phyloP scores from a whole-genome alignment of 371 early-diverging fungal genomes.

The Mortierella sp. region DNA sequence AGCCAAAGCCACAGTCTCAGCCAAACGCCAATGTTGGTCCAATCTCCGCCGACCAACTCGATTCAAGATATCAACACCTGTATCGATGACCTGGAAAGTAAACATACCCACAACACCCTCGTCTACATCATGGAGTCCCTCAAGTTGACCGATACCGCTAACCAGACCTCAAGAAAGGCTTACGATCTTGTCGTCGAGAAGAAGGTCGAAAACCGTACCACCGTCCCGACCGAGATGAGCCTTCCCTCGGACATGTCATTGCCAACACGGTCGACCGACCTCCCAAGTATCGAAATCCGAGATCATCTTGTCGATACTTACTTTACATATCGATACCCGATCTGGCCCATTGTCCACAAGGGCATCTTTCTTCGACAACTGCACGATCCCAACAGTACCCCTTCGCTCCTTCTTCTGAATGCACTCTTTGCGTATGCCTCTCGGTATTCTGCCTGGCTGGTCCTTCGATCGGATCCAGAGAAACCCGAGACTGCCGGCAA shows the following conservation, averaged over 20 bases:
- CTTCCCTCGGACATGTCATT: conserved; percentile 50
- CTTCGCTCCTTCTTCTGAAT: conserved; percentile 58
- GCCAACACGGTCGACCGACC: conserved; percentile 51
- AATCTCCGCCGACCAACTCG: conserved; percentile 49
- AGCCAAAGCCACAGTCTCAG: conserved; percentile 35
- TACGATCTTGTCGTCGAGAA: conserved; percentile 57
- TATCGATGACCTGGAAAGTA: conserved; percentile 58
- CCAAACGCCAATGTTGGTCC: conserved; percentile 45
- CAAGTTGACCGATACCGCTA: conserved; percentile 47
- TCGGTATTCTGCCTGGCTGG: conserved; percentile 50
- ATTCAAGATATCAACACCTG: conserved; percentile 56
- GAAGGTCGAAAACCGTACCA: conserved; percentile 34
- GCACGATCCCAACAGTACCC: conserved; percentile 60
- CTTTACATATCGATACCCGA: conserved; percentile 55
- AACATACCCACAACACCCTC: conserved; percentile 59
- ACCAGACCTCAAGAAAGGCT: conserved; percentile 46
- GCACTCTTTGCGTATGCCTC: conserved; percentile 57
- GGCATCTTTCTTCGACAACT: conserved; percentile 53
- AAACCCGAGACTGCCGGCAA: conserved; percentile 59
- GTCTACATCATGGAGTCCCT: conserved; percentile 59
- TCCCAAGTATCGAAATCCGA: conserved; percentile 52
- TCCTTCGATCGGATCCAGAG: conserved; percentile 53
- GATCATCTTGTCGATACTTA: conserved; percentile 57
- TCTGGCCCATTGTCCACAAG: conserved; percentile 60
- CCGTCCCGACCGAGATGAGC: conserved; percentile 47